Conservation (phyloP, 208 protist species). For the Plasmodiophora brassicae region DNA sequence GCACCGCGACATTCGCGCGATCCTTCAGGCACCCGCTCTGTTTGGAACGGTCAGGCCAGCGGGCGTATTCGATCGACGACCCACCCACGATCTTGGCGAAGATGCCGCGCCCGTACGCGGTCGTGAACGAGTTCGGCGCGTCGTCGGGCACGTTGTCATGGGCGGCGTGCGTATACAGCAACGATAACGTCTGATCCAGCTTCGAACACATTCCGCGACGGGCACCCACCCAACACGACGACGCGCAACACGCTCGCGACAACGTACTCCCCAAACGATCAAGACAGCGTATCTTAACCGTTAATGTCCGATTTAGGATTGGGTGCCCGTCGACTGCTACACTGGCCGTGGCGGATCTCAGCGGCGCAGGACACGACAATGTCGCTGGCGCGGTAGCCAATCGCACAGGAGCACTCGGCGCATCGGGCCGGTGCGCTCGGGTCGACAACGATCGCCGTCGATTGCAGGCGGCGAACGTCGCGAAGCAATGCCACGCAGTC, state of each 20-base stretch:
- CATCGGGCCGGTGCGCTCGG: not conserved
- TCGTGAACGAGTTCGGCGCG: not conserved
- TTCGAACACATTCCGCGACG: too few species aligned
- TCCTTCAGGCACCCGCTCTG: conserved; percentile 17
- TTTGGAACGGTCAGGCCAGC: not conserved
- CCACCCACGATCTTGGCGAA: not conserved
- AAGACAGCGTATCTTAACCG: too few species aligned
- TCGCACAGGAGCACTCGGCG: not conserved
- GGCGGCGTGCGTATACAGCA: not conserved
- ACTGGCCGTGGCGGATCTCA: too few species aligned
- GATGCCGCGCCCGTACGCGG: conserved; percentile 1
- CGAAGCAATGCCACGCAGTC: not conserved
- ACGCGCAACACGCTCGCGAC: too few species aligned
- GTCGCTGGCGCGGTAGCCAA: not conserved
- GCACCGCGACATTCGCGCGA: not conserved
- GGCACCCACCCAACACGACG: too few species aligned
- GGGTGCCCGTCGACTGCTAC: too few species aligned
- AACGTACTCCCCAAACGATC: too few species aligned
- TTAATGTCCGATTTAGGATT: too few species aligned
- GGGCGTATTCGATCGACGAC: not conserved
- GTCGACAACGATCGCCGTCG: conserved; percentile 1
- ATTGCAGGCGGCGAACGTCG: not conserved
- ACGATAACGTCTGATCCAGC: too few species aligned
- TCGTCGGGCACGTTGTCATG: not conserved
- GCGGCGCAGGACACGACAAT: not conserved